Evolutionary conservation across 2,329 filamentous ascomycete genomes (phyloP).

Genomic region (Ilyonectria destructans): DNA sequence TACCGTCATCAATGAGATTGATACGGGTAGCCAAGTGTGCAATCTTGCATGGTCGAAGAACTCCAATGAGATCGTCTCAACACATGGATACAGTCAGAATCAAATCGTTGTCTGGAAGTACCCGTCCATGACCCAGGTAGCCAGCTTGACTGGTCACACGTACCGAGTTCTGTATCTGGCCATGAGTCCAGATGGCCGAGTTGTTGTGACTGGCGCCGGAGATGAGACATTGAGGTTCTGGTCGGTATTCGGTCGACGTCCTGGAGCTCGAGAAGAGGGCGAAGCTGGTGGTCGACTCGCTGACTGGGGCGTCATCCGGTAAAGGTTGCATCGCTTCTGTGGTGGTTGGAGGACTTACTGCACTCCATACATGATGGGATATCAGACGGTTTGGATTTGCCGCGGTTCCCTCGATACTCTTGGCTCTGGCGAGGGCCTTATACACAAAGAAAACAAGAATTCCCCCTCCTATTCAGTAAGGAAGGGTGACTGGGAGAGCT

Average conservation of each 20-base stretch:
- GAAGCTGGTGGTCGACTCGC: slow-evolving; percentile 76
- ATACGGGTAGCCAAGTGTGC: slow-evolving; percentile 98
- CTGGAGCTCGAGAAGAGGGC: slow-evolving; percentile 79
- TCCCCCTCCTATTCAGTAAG: slow-evolving; percentile 22
- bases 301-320: slow-evolving; percentile 89
- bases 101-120: slow-evolving; percentile 99
- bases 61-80: slow-evolving; percentile 97
- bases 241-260: slow-evolving; percentile 92
- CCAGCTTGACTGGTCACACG: slow-evolving; percentile 94
- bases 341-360: too few species aligned
- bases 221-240: slow-evolving; percentile 98
- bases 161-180: slow-evolving; percentile 96
- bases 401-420: too few species aligned
- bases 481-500: slow-evolving; percentile 28
- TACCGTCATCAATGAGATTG: slow-evolving; percentile 86
- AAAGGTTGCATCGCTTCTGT: slow-evolving; percentile 7
- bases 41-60: slow-evolving; percentile 98
- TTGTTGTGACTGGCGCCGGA: slow-evolving; percentile 94
- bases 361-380: too few species aligned
- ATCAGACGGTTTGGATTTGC: not conserved
- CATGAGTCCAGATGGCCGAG: slow-evolving; percentile 96
- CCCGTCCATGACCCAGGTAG: slow-evolving; percentile 97
- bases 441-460: slow-evolving; percentile 12
- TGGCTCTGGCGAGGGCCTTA: not conserved
- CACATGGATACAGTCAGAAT: slow-evolving; percentile 97